phyloP scores from a whole-genome alignment of 352 stramenopile genomes.

The Phytophthora brassicae region DNA sequence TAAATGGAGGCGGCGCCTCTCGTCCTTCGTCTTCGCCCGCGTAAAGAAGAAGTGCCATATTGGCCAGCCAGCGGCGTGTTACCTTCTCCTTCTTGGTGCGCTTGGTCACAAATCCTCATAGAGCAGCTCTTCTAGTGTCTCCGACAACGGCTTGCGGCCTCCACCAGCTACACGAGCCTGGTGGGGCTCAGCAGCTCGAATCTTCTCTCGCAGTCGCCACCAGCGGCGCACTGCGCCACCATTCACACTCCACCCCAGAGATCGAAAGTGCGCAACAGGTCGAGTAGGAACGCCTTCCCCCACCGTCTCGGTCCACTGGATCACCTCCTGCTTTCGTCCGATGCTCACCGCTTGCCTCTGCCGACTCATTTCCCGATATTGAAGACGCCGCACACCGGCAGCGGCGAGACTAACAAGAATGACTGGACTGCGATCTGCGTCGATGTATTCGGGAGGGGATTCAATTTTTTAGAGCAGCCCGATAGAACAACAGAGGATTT shows the following conservation, averaged over 20 bases:
- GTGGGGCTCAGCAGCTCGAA: constrained; percentile 1
- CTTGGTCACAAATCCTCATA: too few species aligned
- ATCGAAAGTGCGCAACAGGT: constrained; percentile 13
- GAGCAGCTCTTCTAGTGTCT: too few species aligned
- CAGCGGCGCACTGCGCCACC: constrained; percentile 9
- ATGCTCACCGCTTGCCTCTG: neutral
- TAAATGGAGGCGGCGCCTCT: too few species aligned
- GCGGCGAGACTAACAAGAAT: neutral
- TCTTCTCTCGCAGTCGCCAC: constrained; percentile 24
- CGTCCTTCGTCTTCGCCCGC: too few species aligned
- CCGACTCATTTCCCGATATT: neutral
- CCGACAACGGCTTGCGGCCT: constrained; percentile 5
- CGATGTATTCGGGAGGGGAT: neutral
- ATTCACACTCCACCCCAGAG: constrained; percentile 15
- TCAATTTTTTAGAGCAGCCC: neutral
- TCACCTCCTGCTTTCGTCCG: neutral
- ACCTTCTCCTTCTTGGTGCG: too few species aligned
- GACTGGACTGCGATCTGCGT: neutral
- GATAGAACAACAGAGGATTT: neutral
- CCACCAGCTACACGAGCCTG: constrained; percentile 6
- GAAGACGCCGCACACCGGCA: too few species aligned
- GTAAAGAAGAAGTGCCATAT: too few species aligned
- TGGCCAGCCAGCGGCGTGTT: too few species aligned
- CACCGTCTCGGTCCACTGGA: neutral
- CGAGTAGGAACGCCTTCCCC: neutral